These are phyloP conservation scores for Syzygium jambos DNA, from an alignment of 345 rosid species.

Conservation along the genomic window DNA sequence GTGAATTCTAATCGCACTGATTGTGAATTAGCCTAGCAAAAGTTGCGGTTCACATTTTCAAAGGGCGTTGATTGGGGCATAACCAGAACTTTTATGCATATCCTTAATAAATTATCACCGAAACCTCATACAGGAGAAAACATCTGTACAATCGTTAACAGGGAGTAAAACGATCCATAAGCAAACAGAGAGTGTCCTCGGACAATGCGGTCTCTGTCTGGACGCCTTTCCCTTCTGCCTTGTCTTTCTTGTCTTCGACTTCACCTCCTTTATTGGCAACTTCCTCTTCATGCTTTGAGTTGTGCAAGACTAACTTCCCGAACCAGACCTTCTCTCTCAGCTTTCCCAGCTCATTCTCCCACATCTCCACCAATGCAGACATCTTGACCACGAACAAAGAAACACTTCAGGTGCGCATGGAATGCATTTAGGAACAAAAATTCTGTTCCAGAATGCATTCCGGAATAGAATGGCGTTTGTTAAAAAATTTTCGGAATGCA, in stretches of 20 bases:
- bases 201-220: not conserved
- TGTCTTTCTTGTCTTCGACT: not conserved
- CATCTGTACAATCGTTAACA: not conserved
- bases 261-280: not conserved
- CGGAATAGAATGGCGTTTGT: no score
- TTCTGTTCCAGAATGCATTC: no score
- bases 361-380: conserved; percentile 35
- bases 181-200: not conserved
- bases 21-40: not conserved
- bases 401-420: not conserved
- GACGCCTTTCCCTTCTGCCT: not conserved
- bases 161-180: not conserved
- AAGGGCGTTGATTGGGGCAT: not conserved
- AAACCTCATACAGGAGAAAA: not conserved
- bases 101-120: not conserved
- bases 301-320: not conserved
- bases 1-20: not conserved
- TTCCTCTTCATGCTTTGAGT: not conserved
- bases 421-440: no score
- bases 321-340: conserved; percentile 4
- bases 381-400: conserved; percentile 1
- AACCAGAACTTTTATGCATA: not conserved
- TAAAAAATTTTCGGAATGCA: no score
- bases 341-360: conserved; percentile 12
- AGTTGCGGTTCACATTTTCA: not conserved